Evolutionary conservation across 371 early-diverging fungal species (phyloP), one percentile per base, ranked within the genome.

Genomic region (Mortierella sp.): DNA sequence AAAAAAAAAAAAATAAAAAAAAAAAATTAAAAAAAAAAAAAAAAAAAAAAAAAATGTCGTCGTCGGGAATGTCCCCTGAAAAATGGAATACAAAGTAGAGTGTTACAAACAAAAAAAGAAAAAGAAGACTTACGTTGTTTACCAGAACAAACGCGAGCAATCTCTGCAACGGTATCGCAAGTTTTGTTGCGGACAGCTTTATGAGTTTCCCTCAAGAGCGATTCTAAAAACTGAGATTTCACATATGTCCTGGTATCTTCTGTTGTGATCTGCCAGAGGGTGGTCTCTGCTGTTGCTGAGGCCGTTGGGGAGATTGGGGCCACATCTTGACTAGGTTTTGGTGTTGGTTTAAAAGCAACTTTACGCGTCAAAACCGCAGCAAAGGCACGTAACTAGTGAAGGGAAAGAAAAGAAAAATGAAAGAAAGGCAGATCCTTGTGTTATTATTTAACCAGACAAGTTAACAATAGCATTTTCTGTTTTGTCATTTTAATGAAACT

Each of bases 351-450:
- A 68, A 94, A 90, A 3, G 97, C 91, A 22, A 96, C 84, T 40
- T 97, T 93, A 72, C 98, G 95, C 55, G 96, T 85, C 57, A 97
- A 88, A 19, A 98, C 92, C 57, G 95, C 90, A 19, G 96, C 89
- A 65, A 96, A 93, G 5, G 95, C 92, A 49, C 98, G 97, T 47
- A 95, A 76, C 94, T 96, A 37, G 23, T 19, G 13, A 34, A n/a
- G 29, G 19, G 32, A 37, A 35, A 12, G 37, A 22, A n/a, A 61
- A 56, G n/a, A n/a, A n/a, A n/a, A n/a, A n/a, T n/a, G n/a, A n/a
- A n/a, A n/a, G n/a, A n/a, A n/a, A n/a, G n/a, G n/a, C n/a, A n/a
- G n/a, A n/a, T n/a, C n/a, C n/a, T n/a, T n/a, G n/a, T n/a, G n/a
- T n/a, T n/a, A n/a, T n/a, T n/a, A n/a, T n/a, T n/a, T n/a, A n/a